A percentile compares a stretch with the other conserved stretches of the same genome.
Evolutionary conservation across 345 rosid genomes (phyloP).

Genomic region (Arabis hirsuta): DNA sequence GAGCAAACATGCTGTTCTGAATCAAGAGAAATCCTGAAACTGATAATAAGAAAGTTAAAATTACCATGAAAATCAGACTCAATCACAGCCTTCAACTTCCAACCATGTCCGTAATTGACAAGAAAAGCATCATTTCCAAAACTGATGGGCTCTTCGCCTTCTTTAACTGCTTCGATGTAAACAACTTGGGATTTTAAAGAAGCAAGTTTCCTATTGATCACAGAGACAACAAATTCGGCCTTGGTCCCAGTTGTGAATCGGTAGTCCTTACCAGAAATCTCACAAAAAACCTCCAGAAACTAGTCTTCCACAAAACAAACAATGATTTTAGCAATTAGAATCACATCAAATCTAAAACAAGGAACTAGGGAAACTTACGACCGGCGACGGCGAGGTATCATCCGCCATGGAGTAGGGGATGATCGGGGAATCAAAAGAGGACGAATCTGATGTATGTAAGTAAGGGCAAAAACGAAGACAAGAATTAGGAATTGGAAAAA

Average conservation of each 20-base stretch:
- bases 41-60: neutral
- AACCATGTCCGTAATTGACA: slow-evolving; percentile 64
- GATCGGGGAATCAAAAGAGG: too few relatives aligned
- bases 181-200: slow-evolving; percentile 47
- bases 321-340: neutral
- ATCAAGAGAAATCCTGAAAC: slow-evolving; percentile 19
- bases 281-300: slow-evolving; percentile 78
- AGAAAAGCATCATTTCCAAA: slow-evolving; percentile 79
- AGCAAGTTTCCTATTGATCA: slow-evolving; percentile 69
- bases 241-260: slow-evolving; percentile 76
- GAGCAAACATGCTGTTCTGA: neutral
- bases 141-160: slow-evolving; percentile 71
- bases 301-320: slow-evolving; percentile 28
- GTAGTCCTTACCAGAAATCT: slow-evolving; percentile 51
- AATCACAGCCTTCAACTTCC: slow-evolving; percentile 67
- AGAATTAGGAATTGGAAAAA: too few relatives aligned
- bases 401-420: too few relatives aligned
- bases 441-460: too few relatives aligned
- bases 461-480: too few relatives aligned
- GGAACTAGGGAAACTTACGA: neutral
- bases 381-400: too few relatives aligned
- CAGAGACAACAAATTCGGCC: slow-evolving; percentile 77
- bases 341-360: neutral
- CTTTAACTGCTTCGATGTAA: slow-evolving; percentile 67
- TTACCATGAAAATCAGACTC: slow-evolving; percentile 53